A percentile compares a stretch with the other conserved stretches of the same genome.
phyloP scores from a whole-genome alignment of 139 green algal genomes.

The Chlamydomonas sp. region DNA sequence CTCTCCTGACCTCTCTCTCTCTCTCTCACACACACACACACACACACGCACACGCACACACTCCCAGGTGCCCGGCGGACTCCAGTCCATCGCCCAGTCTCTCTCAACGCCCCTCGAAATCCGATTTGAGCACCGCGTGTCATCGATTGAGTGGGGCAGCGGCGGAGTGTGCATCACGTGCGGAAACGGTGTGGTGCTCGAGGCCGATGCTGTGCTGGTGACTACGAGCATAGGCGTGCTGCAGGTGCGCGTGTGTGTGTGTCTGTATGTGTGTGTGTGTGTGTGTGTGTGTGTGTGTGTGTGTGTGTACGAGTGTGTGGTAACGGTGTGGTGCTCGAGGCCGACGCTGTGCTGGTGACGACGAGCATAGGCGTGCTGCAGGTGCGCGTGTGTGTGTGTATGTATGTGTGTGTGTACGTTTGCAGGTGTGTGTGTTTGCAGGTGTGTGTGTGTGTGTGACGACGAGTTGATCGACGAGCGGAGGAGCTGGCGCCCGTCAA shows the following conservation, averaged over 20 bases:
- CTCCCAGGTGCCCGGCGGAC: too few species aligned
- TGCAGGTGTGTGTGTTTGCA: too few species aligned
- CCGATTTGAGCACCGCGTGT: constrained; percentile 12
- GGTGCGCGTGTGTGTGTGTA: not conserved
- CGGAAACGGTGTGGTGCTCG: constrained; percentile 9
- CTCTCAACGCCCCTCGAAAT: constrained; percentile 6
- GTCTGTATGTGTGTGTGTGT: too few species aligned
- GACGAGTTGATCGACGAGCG: too few species aligned
- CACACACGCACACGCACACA: too few species aligned
- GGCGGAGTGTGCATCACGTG: constrained; percentile 1
- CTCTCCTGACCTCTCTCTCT: too few species aligned
- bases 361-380: constrained; percentile 39
- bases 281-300: too few species aligned
- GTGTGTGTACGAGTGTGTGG: too few species aligned
- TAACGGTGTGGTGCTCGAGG: constrained; percentile 15
- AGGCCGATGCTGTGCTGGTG: constrained; percentile 33
- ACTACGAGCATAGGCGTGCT: constrained; percentile 37
- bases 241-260: constrained; percentile 14
- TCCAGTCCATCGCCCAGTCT: constrained; percentile 4
- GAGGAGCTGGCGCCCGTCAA: too few species aligned
- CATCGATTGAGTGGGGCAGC: constrained; percentile 16
- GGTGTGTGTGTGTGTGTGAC: too few species aligned
- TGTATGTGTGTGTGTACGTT: too few species aligned
- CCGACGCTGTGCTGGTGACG: constrained; percentile 35
- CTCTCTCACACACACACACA: too few species aligned